Percentiles rank a stretch among this genome's conserved stretches.
Conservation (phyloP, 495 filamentous ascomycete genomes). For the Talaromyces nanjingensis region DNA sequence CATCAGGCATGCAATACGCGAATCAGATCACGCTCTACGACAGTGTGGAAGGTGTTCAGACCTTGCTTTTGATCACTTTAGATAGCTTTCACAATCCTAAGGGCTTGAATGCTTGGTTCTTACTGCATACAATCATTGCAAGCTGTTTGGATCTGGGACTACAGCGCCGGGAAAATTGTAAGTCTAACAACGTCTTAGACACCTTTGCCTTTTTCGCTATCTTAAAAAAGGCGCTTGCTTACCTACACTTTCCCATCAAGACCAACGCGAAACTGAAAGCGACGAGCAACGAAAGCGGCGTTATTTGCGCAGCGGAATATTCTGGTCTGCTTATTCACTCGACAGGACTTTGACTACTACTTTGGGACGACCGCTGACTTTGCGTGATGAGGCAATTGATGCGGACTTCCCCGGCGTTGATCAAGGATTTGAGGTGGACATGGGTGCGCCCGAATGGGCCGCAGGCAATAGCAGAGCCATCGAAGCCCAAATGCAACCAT, state of each 20-base stretch:
- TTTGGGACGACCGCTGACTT: not conserved
- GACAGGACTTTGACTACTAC: conserved; percentile 1
- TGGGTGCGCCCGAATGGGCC: not conserved
- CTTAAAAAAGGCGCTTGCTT: not conserved
- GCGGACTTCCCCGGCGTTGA: not conserved
- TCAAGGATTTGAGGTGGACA: not conserved
- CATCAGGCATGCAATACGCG: not conserved
- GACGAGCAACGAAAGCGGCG: not conserved
- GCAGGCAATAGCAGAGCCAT: not conserved
- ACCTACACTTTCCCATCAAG: not conserved
- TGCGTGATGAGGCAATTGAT: conserved; percentile 5
- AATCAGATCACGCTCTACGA: not conserved
- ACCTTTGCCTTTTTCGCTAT: not conserved
- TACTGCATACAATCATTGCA: conserved; percentile 3
- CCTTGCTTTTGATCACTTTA: not conserved
- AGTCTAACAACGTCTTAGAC: not conserved
- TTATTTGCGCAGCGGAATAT: not conserved
- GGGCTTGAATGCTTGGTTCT: conserved; percentile 1
- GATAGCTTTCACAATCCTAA: conserved; percentile 1
- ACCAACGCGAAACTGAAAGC: not conserved
- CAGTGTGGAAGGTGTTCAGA: not conserved
- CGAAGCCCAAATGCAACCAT: not conserved
- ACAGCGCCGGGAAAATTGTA: not conserved
- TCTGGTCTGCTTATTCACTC: conserved; percentile 4
- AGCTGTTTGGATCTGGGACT: conserved; percentile 4